These are phyloP conservation scores for Didymellaceae sp. DNA, from an alignment of 2,329 filamentous ascomycete species.

Conservation along the genomic window DNA sequence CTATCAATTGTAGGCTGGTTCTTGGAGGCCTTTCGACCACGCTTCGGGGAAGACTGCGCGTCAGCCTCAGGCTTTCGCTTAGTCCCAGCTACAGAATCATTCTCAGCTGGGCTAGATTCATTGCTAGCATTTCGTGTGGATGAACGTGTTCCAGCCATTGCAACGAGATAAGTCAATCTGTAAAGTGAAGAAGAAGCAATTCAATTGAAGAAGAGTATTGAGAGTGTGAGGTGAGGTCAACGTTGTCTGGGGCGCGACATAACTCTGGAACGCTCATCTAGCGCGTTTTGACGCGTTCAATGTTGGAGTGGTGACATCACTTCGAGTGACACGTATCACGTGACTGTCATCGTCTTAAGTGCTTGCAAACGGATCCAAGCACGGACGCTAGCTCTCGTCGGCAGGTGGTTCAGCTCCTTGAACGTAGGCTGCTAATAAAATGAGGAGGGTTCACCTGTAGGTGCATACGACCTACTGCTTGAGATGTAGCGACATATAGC, in stretches of 20 bases:
- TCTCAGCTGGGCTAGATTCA: conserved; percentile 30
- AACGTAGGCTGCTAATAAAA: not conserved
- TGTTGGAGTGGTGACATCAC: conserved; percentile 11
- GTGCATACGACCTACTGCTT: not conserved
- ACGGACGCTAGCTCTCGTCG: not conserved
- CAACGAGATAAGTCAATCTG: not conserved
- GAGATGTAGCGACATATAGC: too few relatives aligned
- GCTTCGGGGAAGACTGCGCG: conserved; percentile 48
- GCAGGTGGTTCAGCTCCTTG: not conserved
- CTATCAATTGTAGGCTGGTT: conserved; percentile 63
- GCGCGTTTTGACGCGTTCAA: conserved; percentile 11
- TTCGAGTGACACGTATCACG: not conserved
- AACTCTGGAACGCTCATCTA: conserved; percentile 12
- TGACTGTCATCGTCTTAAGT: not conserved
- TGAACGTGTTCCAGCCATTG: conserved; percentile 41
- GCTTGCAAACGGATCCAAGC: not conserved
- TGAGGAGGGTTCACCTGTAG: not conserved
- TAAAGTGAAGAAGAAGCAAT: not conserved
- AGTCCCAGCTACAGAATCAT: conserved; percentile 41
- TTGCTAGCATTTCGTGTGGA: conserved; percentile 28
- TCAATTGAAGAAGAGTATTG: not conserved
- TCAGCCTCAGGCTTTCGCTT: conserved; percentile 51
- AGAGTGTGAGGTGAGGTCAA: not conserved
- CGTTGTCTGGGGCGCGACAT: conserved; percentile 5
- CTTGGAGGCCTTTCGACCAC: conserved; percentile 51